Base-by-base conservation (phyloP, 345 rosid species). In the Pistacia integerrima region DNA sequence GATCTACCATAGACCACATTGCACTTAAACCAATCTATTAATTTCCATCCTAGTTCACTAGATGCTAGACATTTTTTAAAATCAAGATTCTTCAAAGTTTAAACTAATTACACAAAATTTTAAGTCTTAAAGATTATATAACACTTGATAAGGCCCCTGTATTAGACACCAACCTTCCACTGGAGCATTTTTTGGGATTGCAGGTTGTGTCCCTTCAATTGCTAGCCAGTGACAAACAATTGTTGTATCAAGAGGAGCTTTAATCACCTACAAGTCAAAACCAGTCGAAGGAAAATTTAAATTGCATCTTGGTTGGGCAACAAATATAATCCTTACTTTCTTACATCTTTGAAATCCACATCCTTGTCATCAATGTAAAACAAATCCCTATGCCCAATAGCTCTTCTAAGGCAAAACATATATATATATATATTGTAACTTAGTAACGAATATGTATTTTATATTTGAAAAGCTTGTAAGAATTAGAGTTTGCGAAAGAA, bases 191-290 rank as follows among this genome's bases (percentile, higher is more conserved):
- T 96, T 97, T 62, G 98, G 99, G 69, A 96, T 91, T 65, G 97
- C 92, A 70, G 99, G 98, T 74, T 96, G 97, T 61, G 93, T 93
- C 59, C 99, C 98, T 71, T 96, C 99, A 85, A 96, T 93, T 67
- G 99, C 99, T 48, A 96, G 90, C 99, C 99, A 96, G 86, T 96
- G 99, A 75, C 98, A 93, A 73, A 82, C 76, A 69, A 96, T 71
- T 44, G 91, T 86, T 22, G 98, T 86, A 80, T 93, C 99, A 79
- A 93, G 97, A 25, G 97, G 99, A 44, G 97, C 97, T 86, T 87
- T 92, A 81, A 96, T 90, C 73, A 96, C 92, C 98, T 96, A 72
- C 65, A 80, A 62, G 17, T 74, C 78, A 76, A 74, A 76, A 44
- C 77, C 67, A 77, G 5, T 41, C 1, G 44, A 41, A 41, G 46